phyloP scores from a whole-genome alignment of 2,329 filamentous ascomycete species.

The Cephalotrichum gorgonifer region DNA sequence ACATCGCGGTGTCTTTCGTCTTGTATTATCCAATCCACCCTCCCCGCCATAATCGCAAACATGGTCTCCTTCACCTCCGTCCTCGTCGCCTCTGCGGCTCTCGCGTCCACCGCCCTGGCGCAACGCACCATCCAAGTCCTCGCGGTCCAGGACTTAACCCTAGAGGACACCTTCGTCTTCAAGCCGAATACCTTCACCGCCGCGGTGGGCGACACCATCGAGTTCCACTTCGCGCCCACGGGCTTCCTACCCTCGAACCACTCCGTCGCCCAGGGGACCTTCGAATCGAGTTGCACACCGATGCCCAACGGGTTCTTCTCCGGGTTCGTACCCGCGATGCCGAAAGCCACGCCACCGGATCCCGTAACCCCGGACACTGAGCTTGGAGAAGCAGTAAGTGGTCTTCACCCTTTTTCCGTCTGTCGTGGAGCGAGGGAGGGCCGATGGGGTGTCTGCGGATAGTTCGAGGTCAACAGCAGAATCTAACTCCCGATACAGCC shows the following conservation, averaged over 20 bases:
- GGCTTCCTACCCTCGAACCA: conserved; percentile 6
- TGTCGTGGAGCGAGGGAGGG: neutral
- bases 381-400: conserved; percentile 3
- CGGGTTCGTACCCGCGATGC: neutral
- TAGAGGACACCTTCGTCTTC: conserved; percentile 24
- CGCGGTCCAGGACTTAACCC: conserved; percentile 25
- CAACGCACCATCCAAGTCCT: conserved; percentile 21
- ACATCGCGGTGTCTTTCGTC: neutral
- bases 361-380: no score
- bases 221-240: conserved; percentile 35
- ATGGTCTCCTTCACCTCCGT: conserved; percentile 1
- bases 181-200: conserved; percentile 32
- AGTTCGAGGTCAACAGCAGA: neutral
- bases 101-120: conserved; percentile 3
- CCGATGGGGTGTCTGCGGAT: neutral
- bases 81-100: neutral
- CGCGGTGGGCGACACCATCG: conserved; percentile 34
- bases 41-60: neutral
- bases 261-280: conserved; percentile 5
- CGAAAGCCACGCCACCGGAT: neutral
- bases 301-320: conserved; percentile 3
- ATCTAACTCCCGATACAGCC: conserved; percentile 1
- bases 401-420: neutral
- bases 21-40: neutral
- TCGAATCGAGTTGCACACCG: conserved; percentile 3